Evolutionary conservation across 1,284 basidiomycete species (phyloP).

Genomic region (Spongiforma sp.): DNA sequence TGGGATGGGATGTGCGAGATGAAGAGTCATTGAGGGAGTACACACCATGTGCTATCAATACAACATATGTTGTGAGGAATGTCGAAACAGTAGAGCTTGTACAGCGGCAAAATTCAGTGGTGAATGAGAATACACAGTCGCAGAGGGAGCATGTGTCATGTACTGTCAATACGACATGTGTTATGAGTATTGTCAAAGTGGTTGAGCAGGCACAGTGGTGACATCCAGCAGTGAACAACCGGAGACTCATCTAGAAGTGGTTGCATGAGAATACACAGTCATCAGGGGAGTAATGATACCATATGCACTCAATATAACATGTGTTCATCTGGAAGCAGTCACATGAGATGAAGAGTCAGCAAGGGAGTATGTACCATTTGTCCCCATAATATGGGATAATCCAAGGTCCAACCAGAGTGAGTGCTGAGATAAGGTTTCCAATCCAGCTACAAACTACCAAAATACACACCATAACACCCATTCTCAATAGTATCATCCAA

Average conservation of each 20-base stretch:
- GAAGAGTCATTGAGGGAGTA: too few relatives aligned
- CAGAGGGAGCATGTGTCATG: background rate
- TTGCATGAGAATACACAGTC: too few relatives aligned
- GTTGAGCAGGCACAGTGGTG: too few relatives aligned
- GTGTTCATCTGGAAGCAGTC: background rate
- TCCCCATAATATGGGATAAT: background rate
- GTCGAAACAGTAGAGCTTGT: background rate
- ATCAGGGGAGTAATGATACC: too few relatives aligned
- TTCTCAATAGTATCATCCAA: background rate
- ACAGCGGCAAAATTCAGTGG: too few relatives aligned
- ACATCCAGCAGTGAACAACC: too few relatives aligned
- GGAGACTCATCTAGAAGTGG: too few relatives aligned
- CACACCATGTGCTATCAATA: too few relatives aligned
- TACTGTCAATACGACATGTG: background rate
- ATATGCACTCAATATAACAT: too few relatives aligned
- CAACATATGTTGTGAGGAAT: background rate
- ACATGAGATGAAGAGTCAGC: background rate
- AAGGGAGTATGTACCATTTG: too few relatives aligned
- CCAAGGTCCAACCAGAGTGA: background rate
- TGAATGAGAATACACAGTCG: background rate
- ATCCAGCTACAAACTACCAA: background rate
- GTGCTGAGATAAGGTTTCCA: background rate
- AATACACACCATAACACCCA: background rate
- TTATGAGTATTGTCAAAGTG: too few relatives aligned
- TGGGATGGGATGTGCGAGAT: too few relatives aligned